These are phyloP conservation scores for Venturiaceae sp. DNA, from an alignment of 2,329 filamentous ascomycete genomes.

Conservation along the genomic window DNA sequence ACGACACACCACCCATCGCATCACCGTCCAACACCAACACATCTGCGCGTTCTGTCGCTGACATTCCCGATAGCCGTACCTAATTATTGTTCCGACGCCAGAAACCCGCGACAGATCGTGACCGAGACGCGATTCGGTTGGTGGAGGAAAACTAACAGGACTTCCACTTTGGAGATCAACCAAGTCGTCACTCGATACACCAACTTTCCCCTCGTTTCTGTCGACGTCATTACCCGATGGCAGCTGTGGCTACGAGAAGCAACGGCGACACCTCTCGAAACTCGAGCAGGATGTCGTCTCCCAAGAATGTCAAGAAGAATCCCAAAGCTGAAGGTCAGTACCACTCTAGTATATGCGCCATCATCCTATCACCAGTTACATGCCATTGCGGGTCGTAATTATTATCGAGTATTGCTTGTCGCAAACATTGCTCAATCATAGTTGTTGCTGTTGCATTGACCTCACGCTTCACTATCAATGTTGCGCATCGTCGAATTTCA, in stretches of 20 bases:
- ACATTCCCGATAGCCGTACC: neutral
- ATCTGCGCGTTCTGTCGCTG: neutral
- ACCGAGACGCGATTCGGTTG: neutral
- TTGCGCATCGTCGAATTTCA: too few relatives aligned
- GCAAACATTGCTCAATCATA: neutral
- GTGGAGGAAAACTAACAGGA: neutral
- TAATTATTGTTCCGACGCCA: neutral
- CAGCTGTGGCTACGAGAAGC: too few relatives aligned
- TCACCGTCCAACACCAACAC: too few relatives aligned
- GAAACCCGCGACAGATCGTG: neutral
- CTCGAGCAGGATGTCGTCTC: slow-evolving; percentile 7
- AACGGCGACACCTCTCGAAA: neutral
- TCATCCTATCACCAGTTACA: neutral
- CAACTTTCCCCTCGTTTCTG: too few relatives aligned
- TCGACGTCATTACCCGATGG: too few relatives aligned
- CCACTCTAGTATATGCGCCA: neutral
- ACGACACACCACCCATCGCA: neutral
- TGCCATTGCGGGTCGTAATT: neutral
- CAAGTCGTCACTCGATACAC: neutral
- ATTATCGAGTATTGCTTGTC: too few relatives aligned
- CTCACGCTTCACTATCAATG: too few relatives aligned
- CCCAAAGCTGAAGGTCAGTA: slow-evolving; percentile 4
- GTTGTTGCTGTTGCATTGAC: neutral
- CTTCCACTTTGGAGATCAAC: neutral
- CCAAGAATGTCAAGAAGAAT: slow-evolving; percentile 2